Base-by-base conservation (phyloP, 495 filamentous ascomycete species). In the Penicillium fimorum region DNA sequence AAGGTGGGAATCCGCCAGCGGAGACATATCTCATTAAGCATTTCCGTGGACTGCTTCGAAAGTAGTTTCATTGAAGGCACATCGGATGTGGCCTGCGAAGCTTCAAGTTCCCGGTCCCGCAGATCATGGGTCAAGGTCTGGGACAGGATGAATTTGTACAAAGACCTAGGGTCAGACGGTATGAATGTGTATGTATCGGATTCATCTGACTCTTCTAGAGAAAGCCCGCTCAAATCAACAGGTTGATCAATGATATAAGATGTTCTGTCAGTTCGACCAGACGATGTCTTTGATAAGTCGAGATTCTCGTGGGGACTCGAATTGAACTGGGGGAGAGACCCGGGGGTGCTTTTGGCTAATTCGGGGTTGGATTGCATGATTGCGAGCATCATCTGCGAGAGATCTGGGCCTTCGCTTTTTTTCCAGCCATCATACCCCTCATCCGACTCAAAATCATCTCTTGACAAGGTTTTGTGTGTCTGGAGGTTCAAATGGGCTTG, bases 401-500 rank as follows among this genome's bases (percentile, higher is more conserved):
- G 72, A 60, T 93, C 90, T 2, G 85, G 86, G 4, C 76, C 80
- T 69, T 99, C 95, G 20, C 81, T 82, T 63, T 89, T 91, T 71
- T 87, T 93, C 95, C 95, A 99, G 13, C 77, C 75, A 53, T 95
- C 87, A 70, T 90, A 97, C 7, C 87, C 90, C 48, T 96, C 94
- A 37, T 97, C 92, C 18, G 87, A 70, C 54, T 96, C 89, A 68
- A 99, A 99, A 66, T 97, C 93, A 45, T 90, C 86, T 60, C 81
- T 85, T 47, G 85, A 82, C 47, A 97, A 68, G 0, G 92, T 92
- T 59, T 87, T 87, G 40, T 80, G 82, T 57, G 88, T 89, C 61
- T 93, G 86, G 20, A 90, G 76, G 63, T 86, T 92, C 29, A 99
- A 77, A 58, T 91, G 86, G 63, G 89, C 85, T 68, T 95, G 94